Evolutionary conservation across 179 eudicot species (phyloP).

Genomic region (Nepenthes alata): DNA sequence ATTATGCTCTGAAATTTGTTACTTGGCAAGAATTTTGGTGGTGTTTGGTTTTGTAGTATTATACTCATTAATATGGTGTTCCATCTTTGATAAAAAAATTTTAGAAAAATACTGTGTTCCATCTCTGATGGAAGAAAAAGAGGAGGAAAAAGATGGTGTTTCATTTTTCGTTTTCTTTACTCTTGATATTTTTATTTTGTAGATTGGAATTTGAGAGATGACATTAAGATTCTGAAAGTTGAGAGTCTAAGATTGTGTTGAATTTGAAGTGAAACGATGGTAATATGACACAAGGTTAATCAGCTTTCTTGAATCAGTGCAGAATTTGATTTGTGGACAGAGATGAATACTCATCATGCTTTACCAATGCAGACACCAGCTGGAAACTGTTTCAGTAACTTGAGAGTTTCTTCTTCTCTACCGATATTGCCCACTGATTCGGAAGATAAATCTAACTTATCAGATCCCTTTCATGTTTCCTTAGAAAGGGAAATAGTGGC

Average conservation of each 20-base stretch:
- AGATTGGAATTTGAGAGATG: conserved; percentile 7
- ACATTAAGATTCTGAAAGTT: conserved; percentile 10
- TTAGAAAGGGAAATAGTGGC: conserved; percentile 13
- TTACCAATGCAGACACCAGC: conserved; percentile 24
- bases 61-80: no score
- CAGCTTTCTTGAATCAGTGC: conserved; percentile 2
- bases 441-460: conserved; percentile 21
- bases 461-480: conserved; percentile 20
- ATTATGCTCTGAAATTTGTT: no score
- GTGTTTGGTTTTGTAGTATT: no score
- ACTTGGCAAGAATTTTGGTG: no score
- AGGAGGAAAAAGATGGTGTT: not conserved
- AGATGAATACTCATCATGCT: conserved; percentile 35
- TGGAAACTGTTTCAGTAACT: conserved; percentile 24
- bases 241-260: not conserved
- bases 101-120: no score
- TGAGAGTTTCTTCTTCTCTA: conserved; percentile 19
- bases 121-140: no score
- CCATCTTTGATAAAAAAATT: no score
- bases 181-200: conserved; percentile 10
- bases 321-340: conserved; percentile 23
- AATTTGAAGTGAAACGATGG: not conserved
- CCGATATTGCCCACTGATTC: conserved; percentile 16
- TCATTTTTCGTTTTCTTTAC: no score
- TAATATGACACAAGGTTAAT: not conserved